Evolutionary conservation across 768 basidiomycete species (phyloP), one percentile per base, ranked within the genome.

Genomic region (Zangia roseola): DNA sequence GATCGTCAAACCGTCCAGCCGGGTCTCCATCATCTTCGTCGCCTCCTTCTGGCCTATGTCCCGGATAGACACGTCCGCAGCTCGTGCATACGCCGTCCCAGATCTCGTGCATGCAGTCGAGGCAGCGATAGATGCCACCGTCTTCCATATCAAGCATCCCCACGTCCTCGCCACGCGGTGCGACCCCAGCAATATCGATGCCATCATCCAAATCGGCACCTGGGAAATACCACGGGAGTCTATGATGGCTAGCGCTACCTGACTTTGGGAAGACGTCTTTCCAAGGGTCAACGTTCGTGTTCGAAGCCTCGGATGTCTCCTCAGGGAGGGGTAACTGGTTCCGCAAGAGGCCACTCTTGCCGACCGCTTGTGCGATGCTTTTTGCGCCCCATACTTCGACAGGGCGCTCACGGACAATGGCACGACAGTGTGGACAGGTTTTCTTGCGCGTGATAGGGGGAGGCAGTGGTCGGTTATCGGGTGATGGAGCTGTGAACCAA

Each of bases 81-180:
- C 60, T 59, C 5, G 81, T 75, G 59, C 90, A 92, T 19, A 74
- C 61, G 2, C 85, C 86, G 51, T 74, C 81, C 78, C 77, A 81
- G 52, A 92, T 86, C 68, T 92, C 90, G 59, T 91, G 82, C 74
- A 83, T 77, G 54, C 88, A 91, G 36, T 83, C 82, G 14, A 81
- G 59, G 62, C 90, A 92, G 16, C 89, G 77, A 59, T 81, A 84
- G n/a, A 91, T 74, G 1, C 83, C 85, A 10, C 83, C 86, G 50
- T 91, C 89, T 54, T 89, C 87, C 9, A 71, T 73, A 59, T 91
- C 89, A 28, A 78, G 77, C 72, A 86, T 79, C 1, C 88, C 87
- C 56, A 83, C 68, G 23, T 75, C 70, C 35, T 75, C 45, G 57
- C 68, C 57, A 60, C 59, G 57, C 56, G 43, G 59, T 4, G 44